These are phyloP conservation scores for Ammopiptanthus mongolicus DNA, from an alignment of 306 rosid species.

Conservation along the genomic window DNA sequence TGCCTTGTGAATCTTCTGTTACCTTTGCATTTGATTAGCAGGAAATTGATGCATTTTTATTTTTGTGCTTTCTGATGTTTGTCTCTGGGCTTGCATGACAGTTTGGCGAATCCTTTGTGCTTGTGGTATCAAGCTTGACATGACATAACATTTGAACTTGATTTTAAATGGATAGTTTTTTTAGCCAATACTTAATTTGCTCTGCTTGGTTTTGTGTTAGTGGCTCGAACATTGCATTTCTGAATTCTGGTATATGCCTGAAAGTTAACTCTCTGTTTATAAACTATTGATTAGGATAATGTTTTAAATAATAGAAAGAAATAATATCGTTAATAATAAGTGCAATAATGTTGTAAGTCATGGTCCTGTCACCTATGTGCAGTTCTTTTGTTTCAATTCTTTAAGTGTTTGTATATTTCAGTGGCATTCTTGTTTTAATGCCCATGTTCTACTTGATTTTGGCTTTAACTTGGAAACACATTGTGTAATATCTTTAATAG, in stretches of 20 bases:
- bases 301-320: no score
- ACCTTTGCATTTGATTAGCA: neutral
- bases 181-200: neutral
- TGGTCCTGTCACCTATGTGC: constrained; percentile 8
- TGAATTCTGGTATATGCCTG: constrained; percentile 55
- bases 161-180: neutral
- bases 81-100: neutral
- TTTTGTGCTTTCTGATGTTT: constrained; percentile 4
- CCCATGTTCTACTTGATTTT: neutral
- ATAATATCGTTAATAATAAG: no score
- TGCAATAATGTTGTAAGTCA: neutral
- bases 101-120: neutral
- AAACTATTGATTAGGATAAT: neutral
- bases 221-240: no score
- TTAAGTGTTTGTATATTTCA: no score
- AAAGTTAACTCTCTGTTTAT: constrained; percentile 2
- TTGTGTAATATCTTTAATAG: neutral
- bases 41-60: neutral
- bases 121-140: constrained; percentile 5
- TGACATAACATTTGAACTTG: neutral
- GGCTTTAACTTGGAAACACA: neutral
- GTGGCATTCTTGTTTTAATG: no score
- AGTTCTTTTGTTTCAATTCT: constrained; percentile 4
- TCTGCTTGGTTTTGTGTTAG: no score
- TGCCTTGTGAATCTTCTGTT: neutral